phyloP scores from a whole-genome alignment of 768 basidiomycete species.

The Tephrocybe sp. region DNA sequence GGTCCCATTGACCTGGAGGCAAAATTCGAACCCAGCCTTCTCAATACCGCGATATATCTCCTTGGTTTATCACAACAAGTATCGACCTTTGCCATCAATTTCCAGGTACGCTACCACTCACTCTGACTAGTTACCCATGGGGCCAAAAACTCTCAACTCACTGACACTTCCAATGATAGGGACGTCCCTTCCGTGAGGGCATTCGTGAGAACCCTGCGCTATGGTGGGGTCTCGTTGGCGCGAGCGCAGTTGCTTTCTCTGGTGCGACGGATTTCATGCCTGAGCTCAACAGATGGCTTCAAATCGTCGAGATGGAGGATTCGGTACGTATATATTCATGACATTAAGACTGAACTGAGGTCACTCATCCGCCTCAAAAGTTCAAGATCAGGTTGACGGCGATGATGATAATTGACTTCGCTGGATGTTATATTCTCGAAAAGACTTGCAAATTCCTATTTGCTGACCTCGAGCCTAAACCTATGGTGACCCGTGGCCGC shows the following conservation, averaged over 20 bases:
- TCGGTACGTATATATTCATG: constrained; percentile 48
- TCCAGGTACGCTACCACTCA: constrained; percentile 57
- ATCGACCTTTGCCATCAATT: constrained; percentile 98
- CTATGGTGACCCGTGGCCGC: constrained; percentile 80
- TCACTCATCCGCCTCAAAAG: too few species aligned
- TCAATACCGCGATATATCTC: constrained; percentile 97
- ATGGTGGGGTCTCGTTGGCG: constrained; percentile 90
- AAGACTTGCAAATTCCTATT: constrained; percentile 81
- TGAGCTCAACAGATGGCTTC: constrained; percentile 94
- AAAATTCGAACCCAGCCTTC: constrained; percentile 90
- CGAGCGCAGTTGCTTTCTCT: constrained; percentile 86
- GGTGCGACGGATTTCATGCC: constrained; percentile 95
- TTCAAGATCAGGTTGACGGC: constrained; percentile 80
- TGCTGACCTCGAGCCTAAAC: constrained; percentile 83
- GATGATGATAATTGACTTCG: constrained; percentile 87
- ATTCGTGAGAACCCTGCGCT: constrained; percentile 95
- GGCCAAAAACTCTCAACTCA: not conserved
- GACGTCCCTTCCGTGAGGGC: constrained; percentile 97
- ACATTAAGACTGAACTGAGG: not conserved
- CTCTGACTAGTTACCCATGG: not conserved
- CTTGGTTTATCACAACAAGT: constrained; percentile 96
- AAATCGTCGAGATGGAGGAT: constrained; percentile 88
- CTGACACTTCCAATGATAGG: constrained; percentile 39
- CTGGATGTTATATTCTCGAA: constrained; percentile 85
- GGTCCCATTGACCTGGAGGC: constrained; percentile 91